Base-by-base conservation (phyloP, 2,329 filamentous ascomycete genomes). In the Cylindrodendrum hubeiense region DNA sequence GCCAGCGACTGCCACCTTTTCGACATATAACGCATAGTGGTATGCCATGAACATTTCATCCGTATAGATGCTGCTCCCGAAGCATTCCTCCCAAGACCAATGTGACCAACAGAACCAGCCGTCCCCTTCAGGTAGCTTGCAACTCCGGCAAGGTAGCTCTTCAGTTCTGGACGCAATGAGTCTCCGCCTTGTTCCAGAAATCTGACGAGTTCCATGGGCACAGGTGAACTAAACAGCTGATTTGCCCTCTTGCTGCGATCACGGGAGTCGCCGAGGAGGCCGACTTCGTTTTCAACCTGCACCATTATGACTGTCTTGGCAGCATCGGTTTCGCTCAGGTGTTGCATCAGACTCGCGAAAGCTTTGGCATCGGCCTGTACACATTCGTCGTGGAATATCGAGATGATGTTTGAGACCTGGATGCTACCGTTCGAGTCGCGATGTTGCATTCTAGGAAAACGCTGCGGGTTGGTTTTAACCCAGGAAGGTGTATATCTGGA, bases 201-300 rank as follows among this genome's bases (percentile, higher is more conserved):
- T 4, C 51, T 12, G 4, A 63, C 12, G 3, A 68, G 37, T 4
- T 66, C 54, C 5, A 34, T 22, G 3, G 63, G 66, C 8, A 66
- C 63, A 7, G 63, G 66, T 24, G 56, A 43, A 1, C 15, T 17
- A 19, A 67, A 67, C 2, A 17, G 28, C 12, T 77, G 64, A n/a
- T 82, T 76, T 8, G 81, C 83, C 12, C 69, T 68, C 3, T 70
- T 65, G 17, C 76, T 79, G 7, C 79, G 75, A 65, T 86, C 85
- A 33, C 83, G 76, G 4, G 79, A 85, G 66, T 86, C 84, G 0
- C 84, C 83, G 1, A 86, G 75, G 4, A 86, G 58, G 0, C 85
- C 84, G 0, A 76, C 77, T 70, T 86, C 84, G 56, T 86, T 86
- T 72, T 87, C 82, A 3, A 86, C 84, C 66, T 86, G 84, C 1